Evolutionary conservation across 176 grass and related monocot species (phyloP), one percentile per base, ranked within the genome.

Genomic region (Carex parvula): DNA sequence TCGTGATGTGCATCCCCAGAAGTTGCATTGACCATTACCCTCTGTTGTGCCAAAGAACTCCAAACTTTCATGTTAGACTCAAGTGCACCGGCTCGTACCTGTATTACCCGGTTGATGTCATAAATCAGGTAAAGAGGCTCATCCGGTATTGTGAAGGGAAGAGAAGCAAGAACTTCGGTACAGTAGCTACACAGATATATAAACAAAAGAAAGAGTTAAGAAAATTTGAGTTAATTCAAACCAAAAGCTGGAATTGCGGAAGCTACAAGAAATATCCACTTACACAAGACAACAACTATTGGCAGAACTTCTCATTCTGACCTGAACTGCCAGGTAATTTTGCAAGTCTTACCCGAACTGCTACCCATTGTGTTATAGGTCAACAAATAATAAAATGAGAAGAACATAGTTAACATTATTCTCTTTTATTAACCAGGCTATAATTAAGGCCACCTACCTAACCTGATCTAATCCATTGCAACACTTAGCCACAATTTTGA

Each of bases 111-210:
- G 89, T 99, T 99, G 88, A 99, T 99, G 85, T 96, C 93, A 81
- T 99, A 96, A 67, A 99, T 95, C 88, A 99, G 85, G 71, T 99
- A 96, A 80, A 99, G 91, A 32, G 97, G 97, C 78, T 99, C 97
- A 88, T 99, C 97, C 35, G 87, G 91, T 15, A 84, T 86, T 72
- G 93, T 94, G 87, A 99, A 99, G 0, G 97, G 97, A 82, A 99
- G 90, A 76, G 90, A 91, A 24, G 93, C 90, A 88, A 99, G 93
- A 87, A 99, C 90, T 89, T 99, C 97, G 17, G 86, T 87, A 83
- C 97, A 99, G 82, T 99, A 99, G 55, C 97, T 99, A 88, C 90
- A 96, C 42, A 24, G 85, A 86, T 39, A 85, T 2, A 61, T 21
- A 85, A 83, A 61, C 32, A 44, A 71, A 44, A 42, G 17, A n/a